These are phyloP conservation scores for Ophiobolus disseminans DNA, from an alignment of 2,329 filamentous ascomycete species.

Conservation along the genomic window DNA sequence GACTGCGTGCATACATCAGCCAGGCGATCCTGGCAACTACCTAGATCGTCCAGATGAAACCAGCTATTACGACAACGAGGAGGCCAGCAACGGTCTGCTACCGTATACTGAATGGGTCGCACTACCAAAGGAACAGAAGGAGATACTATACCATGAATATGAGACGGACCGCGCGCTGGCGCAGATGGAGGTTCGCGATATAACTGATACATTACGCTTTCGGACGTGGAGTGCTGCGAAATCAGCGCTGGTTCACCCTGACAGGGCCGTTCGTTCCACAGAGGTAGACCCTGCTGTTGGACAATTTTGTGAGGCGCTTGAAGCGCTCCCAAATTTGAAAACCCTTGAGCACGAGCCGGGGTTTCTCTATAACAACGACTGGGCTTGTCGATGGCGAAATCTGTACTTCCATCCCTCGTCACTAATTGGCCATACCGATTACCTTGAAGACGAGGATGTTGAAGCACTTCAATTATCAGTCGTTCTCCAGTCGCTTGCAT, in stretches of 20 bases:
- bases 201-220: slow-evolving; percentile 9
- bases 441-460: neutral
- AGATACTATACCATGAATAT: slow-evolving; percentile 3
- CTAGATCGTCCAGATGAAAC: neutral
- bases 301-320: neutral
- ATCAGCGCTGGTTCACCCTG: neutral
- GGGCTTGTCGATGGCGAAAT: neutral
- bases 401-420: neutral
- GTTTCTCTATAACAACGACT: neutral
- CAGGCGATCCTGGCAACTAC: slow-evolving; percentile 6
- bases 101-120: slow-evolving; percentile 1
- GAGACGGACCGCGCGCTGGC: slow-evolving; percentile 8
- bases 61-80: neutral
- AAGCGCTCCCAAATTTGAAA: neutral
- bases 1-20: slow-evolving; percentile 6
- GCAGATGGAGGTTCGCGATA: slow-evolving; percentile 5
- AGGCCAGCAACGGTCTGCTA: neutral
- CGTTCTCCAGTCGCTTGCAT: neutral
- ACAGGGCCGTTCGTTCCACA: neutral
- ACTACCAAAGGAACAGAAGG: neutral
- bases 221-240: neutral
- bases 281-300: neutral
- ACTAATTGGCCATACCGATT: neutral
- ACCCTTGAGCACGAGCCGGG: neutral
- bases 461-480: neutral